Evolutionary conservation across 1,139 yeast species (phyloP).

Genomic region (Taphrina pruni): DNA sequence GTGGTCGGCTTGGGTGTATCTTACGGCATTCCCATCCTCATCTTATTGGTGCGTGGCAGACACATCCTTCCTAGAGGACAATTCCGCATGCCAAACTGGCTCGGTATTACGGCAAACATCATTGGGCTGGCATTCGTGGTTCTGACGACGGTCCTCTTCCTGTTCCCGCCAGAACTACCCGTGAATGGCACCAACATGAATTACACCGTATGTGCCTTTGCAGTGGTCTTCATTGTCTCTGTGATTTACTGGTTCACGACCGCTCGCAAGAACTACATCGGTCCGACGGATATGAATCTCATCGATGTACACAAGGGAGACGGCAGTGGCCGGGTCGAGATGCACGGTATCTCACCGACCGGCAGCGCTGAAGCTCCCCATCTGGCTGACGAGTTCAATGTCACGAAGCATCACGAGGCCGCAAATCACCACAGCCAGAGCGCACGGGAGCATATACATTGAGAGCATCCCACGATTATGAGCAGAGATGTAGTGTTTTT

Average conservation of each 20-base stretch:
- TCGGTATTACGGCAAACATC: slow-evolving; percentile 67
- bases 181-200: slow-evolving; percentile 70
- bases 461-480: background rate
- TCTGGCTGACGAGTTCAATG: slow-evolving; percentile 21
- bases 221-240: slow-evolving; percentile 47
- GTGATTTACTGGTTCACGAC: slow-evolving; percentile 47
- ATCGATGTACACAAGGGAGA: slow-evolving; percentile 17
- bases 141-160: slow-evolving; percentile 64
- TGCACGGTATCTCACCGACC: slow-evolving; percentile 22
- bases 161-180: slow-evolving; percentile 76
- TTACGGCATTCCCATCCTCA: slow-evolving; percentile 74
- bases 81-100: slow-evolving; percentile 63
- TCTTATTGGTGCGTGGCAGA: slow-evolving; percentile 67
- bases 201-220: slow-evolving; percentile 65
- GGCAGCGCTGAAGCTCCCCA: slow-evolving; percentile 9
- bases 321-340: slow-evolving; percentile 14
- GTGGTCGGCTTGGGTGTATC: slow-evolving; percentile 78
- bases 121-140: slow-evolving; percentile 67
- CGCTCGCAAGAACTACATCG: slow-evolving; percentile 47
- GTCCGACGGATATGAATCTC: slow-evolving; percentile 25
- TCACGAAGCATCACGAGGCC: slow-evolving; percentile 13
- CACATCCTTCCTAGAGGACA: slow-evolving; percentile 67
- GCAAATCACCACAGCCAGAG: background rate
- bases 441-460: slow-evolving; percentile 3
- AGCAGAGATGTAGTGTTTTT: background rate